Evolutionary conservation across 495 filamentous ascomycete genomes (phyloP).

Genomic region (Pyronema omphalodes): DNA sequence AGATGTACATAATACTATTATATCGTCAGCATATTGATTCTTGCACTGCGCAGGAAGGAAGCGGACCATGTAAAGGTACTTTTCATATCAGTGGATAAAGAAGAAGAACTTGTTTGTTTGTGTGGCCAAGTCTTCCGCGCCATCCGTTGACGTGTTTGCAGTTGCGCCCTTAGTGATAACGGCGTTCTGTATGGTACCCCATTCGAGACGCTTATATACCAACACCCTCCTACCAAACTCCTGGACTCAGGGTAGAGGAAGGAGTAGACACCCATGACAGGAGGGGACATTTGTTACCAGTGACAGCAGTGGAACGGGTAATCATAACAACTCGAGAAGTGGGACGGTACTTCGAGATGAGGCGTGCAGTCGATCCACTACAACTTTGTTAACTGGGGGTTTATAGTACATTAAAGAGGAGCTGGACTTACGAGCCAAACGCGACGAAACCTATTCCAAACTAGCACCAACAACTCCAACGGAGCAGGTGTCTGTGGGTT

Average conservation of each 20-base stretch:
- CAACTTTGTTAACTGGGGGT: neutral
- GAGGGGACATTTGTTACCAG: conserved; percentile 56
- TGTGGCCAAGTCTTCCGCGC: conserved; percentile 94
- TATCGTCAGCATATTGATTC: neutral
- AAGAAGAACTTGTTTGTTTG: conserved; percentile 65
- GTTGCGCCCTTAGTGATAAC: conserved; percentile 67
- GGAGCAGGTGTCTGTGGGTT: conserved; percentile 77
- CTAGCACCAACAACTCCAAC: conserved; percentile 89
- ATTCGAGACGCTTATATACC: no score
- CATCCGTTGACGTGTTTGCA: conserved; percentile 95
- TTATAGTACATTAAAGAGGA: neutral
- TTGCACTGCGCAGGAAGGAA: neutral
- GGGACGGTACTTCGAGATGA: conserved; percentile 93
- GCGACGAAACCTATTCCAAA: conserved; percentile 87
- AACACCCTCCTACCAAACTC: conserved; percentile 86
- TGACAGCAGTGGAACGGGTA: no score
- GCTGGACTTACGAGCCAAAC: conserved; percentile 53
- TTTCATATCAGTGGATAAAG: no score
- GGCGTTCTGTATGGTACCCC: conserved; percentile 62
- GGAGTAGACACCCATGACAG: conserved; percentile 96
- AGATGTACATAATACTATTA: neutral
- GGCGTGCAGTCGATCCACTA: conserved; percentile 9
- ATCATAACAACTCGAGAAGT: conserved; percentile 48
- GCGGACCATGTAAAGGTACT: neutral
- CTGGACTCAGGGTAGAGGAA: conserved; percentile 64